phyloP scores from a whole-genome alignment of 306 rosid genomes.

The Geum urbanum region DNA sequence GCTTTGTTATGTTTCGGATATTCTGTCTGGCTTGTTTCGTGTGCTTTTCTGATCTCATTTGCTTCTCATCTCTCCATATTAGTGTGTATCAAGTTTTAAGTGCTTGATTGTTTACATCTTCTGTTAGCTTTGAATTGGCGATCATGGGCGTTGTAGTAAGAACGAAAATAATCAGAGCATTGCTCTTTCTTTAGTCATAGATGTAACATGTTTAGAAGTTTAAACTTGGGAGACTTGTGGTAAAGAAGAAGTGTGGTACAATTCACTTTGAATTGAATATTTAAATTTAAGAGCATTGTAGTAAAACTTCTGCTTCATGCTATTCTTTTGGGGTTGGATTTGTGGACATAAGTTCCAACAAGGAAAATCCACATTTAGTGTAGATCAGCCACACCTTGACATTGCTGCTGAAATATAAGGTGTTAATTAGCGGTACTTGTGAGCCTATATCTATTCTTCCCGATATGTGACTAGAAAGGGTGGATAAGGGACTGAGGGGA shows the following conservation, averaged over 20 bases:
- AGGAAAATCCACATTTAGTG: background rate
- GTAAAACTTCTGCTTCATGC: background rate
- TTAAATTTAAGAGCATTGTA: background rate
- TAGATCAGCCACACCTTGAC: background rate
- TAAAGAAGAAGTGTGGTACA: background rate
- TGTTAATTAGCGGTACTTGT: background rate
- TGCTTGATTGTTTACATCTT: background rate
- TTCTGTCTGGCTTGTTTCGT: background rate
- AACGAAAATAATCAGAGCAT: background rate
- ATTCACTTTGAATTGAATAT: background rate
- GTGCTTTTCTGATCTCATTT: background rate
- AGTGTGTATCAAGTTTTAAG: background rate
- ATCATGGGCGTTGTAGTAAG: background rate
- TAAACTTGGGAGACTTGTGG: background rate
- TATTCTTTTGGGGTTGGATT: background rate
- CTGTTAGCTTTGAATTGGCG: background rate
- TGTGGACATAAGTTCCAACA: background rate
- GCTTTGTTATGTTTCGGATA: background rate
- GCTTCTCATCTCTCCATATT: background rate
- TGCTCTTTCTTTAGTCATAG: background rate
- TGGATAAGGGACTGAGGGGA: background rate
- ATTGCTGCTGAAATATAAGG: background rate
- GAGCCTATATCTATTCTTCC: background rate
- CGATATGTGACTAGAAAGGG: background rate
- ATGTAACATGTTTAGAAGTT: background rate